Evolutionary conservation across 306 rosid species (phyloP).

Genomic region (Hippophae tibetana): DNA sequence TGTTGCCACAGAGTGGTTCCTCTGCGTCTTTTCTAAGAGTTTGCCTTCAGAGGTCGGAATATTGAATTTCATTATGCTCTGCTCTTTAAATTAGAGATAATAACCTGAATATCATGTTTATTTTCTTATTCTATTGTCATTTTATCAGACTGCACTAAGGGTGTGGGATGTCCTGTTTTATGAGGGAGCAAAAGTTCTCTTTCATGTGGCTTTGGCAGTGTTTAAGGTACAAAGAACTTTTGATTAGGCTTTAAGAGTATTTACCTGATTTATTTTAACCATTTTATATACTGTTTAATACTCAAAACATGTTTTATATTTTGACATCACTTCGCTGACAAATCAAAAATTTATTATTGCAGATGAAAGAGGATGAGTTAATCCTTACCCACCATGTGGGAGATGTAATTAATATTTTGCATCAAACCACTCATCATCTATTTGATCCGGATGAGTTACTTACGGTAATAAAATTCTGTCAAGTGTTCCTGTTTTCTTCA

Average conservation of each 20-base stretch:
- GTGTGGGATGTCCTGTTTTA: constrained; percentile 98
- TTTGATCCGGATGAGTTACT: constrained; percentile 92
- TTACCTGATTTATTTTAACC: not conserved
- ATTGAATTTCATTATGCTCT: constrained; percentile 6
- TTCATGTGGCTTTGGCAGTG: constrained; percentile 88
- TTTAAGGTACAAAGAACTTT: constrained; percentile 53
- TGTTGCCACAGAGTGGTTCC: constrained; percentile 98
- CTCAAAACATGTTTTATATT: not conserved
- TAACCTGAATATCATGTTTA: constrained; percentile 14
- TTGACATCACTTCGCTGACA: constrained; percentile 15
- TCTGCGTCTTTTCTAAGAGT: constrained; percentile 89
- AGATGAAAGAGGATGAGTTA: constrained; percentile 93
- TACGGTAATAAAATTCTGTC: constrained; percentile 38
- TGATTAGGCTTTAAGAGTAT: constrained; percentile 2
- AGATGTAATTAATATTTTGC: constrained; percentile 74
- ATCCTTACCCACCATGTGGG: constrained; percentile 79
- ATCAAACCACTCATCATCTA: constrained; percentile 77
- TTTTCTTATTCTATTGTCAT: constrained; percentile 18
- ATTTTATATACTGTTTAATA: not conserved
- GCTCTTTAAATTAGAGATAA: not conserved
- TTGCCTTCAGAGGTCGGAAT: constrained; percentile 81
- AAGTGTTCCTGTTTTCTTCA: not conserved
- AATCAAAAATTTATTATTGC: constrained; percentile 24
- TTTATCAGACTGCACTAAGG: constrained; percentile 64
- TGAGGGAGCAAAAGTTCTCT: constrained; percentile 87